Conservation (phyloP, 2,329 filamentous ascomycete genomes). For the Clonostachys solani region DNA sequence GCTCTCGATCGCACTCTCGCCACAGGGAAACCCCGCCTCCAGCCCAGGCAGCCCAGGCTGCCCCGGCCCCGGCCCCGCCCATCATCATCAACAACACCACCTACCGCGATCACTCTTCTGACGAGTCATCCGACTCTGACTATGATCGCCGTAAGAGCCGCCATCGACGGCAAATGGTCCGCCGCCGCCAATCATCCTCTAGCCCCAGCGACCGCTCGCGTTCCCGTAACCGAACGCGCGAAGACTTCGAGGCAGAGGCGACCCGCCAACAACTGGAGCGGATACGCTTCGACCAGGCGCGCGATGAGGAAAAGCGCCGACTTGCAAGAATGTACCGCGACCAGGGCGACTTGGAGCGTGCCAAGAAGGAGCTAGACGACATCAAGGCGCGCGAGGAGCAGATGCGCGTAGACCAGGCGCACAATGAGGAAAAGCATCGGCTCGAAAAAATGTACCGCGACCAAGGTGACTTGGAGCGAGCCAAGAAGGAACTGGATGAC, state of each 20-base stretch:
- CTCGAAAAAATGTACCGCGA: constrained; percentile 32
- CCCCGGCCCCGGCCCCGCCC: constrained; percentile 26
- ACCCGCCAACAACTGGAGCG: constrained; percentile 38
- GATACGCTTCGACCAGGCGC: constrained; percentile 30
- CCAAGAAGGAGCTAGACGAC: constrained; percentile 42
- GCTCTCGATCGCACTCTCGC: constrained; percentile 29
- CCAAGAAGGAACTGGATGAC: constrained; percentile 42
- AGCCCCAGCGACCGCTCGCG: constrained; percentile 21
- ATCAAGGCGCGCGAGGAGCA: constrained; percentile 42
- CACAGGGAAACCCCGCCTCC: constrained; percentile 40
- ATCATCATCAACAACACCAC: constrained; percentile 56
- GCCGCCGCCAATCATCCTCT: constrained; percentile 26
- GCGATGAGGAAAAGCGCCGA: constrained; percentile 27
- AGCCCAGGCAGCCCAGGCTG: constrained; percentile 16
- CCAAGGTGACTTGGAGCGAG: constrained; percentile 43
- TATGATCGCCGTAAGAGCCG: constrained; percentile 17
- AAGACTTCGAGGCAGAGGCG: constrained; percentile 34
- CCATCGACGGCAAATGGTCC: constrained; percentile 8
- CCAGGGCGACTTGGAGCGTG: constrained; percentile 43
- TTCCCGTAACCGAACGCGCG: constrained; percentile 20
- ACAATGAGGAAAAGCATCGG: too few relatives aligned
- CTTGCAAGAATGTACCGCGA: constrained; percentile 31
- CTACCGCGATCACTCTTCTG: constrained; percentile 43
- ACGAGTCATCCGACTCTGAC: constrained; percentile 24
- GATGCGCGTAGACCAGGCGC: constrained; percentile 29